A percentile compares a stretch with the other conserved stretches of the same genome.
Conservation (phyloP, 495 filamentous ascomycete species). For the Neurospora hispaniola region DNA sequence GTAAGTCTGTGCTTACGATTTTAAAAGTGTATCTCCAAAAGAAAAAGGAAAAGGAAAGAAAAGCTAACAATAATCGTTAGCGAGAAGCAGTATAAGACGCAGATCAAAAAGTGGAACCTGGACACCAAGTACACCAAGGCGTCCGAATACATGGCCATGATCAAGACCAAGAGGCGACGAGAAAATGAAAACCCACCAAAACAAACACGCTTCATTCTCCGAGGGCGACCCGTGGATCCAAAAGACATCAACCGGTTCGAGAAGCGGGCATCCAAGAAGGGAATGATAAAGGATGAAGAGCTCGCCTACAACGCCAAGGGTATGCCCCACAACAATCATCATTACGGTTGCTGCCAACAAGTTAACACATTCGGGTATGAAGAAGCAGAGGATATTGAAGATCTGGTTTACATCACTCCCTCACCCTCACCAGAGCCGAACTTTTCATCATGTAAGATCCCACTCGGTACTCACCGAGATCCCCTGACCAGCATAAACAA, state of each 20-base stretch:
- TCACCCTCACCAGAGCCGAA: slow-evolving; percentile 8
- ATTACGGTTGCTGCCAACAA: background rate
- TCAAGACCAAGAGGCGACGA: slow-evolving; percentile 21
- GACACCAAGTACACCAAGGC: slow-evolving; percentile 31
- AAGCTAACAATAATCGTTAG: slow-evolving; percentile 2
- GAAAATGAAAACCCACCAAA: slow-evolving; percentile 18
- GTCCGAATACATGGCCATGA: slow-evolving; percentile 29
- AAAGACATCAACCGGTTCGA: slow-evolving; percentile 28
- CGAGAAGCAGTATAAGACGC: slow-evolving; percentile 30
- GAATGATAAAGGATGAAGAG: slow-evolving; percentile 13
- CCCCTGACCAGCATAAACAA: background rate
- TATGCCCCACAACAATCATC: background rate
- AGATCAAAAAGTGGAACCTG: slow-evolving; percentile 30
- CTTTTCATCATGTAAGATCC: slow-evolving; percentile 7
- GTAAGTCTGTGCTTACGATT: slow-evolving; percentile 8
- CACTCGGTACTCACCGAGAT: background rate
- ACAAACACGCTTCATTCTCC: slow-evolving; percentile 21
- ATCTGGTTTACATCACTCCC: slow-evolving; percentile 17
- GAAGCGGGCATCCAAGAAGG: slow-evolving; percentile 24
- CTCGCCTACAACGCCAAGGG: slow-evolving; percentile 1
- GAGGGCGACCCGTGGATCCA: slow-evolving; percentile 22
- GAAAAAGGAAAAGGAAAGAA: background rate
- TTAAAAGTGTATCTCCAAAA: background rate
- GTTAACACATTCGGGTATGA: background rate
- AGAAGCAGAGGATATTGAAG: slow-evolving; percentile 16